Evolutionary conservation across 495 filamentous ascomycete species (phyloP), one percentile per base, ranked within the genome.

Genomic region (Aspergillus hancockii): DNA sequence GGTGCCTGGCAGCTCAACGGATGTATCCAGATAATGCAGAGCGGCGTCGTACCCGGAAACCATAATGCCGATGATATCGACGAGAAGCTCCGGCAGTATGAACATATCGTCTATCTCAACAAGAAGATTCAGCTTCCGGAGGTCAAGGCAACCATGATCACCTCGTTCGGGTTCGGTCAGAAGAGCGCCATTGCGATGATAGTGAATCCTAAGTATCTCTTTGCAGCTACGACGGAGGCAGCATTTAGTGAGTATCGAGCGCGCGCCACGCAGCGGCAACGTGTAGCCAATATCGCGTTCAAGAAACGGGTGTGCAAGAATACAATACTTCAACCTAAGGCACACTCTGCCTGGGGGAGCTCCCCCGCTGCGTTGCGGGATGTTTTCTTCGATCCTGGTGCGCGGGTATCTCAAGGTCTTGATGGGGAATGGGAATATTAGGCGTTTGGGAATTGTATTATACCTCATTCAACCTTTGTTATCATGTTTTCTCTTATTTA

Each of bases 1-100:
- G 94, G 94, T 71, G 94, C 93, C 40, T 99, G 93, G 93, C 97
- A 97, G 93, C 87, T 98, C 80, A 98, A 99, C 76, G 94, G 94
- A 59, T 91, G 90, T 69, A 77, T 99, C 69, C 94, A 99, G 75
- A 90, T 95, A 54, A 79, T 99, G 59, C 95, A 96, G 75, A 86
- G 82, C 36, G 91, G 91, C 62, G 79, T 98, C 19, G 93, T 99
- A 41, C 94, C 94, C 4, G 94, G 94, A 57, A 99, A 99, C 77
- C 85, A 92, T 60, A 99, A 99, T 65, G 94, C 94, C 49, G 94
- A 99, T 79, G 98, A 99, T 66, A 84, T 99, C n/a, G 94, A 99
- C 71, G 81, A 88, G 74, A 85, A 90, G 57, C 90, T 99, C 84
- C 91, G 96, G 79, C 81, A 96, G 69, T 99, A 92, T 68, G 91